phyloP scores from a whole-genome alignment of 768 basidiomycete genomes.

The Rhodotorula babjevae region DNA sequence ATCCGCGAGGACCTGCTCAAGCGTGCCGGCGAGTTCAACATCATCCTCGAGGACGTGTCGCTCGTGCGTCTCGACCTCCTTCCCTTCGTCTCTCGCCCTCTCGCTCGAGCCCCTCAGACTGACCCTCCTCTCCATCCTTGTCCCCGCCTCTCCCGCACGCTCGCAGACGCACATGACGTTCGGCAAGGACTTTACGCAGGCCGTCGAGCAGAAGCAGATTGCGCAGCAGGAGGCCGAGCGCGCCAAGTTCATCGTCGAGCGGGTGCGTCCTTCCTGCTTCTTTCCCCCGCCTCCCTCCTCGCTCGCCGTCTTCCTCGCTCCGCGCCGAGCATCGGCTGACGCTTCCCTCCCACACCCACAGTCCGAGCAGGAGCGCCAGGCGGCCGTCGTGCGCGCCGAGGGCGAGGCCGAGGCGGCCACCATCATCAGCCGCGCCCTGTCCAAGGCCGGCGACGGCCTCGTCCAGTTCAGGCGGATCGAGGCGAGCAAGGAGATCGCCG shows the following conservation, averaged over 20 bases:
- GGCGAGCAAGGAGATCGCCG: conserved; percentile 93
- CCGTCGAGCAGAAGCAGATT: conserved; percentile 99
- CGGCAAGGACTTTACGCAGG: conserved; percentile 50
- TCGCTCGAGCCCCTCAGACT: background rate
- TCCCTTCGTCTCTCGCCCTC: too few species aligned
- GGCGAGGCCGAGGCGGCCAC: conserved; percentile 96
- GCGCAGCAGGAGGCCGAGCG: conserved; percentile 99
- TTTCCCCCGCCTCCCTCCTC: background rate
- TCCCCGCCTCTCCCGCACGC: too few species aligned
- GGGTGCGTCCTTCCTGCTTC: conserved; percentile 54
- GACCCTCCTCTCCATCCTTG: too few species aligned
- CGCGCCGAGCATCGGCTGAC: too few species aligned
- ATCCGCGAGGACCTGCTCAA: conserved; percentile 88
- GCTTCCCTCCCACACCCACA: conserved; percentile 43
- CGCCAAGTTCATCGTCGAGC: conserved; percentile 98
- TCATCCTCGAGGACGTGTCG: conserved; percentile 92
- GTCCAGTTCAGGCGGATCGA: conserved; percentile 93
- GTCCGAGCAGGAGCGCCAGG: conserved; percentile 99
- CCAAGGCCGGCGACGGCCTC: conserved; percentile 93
- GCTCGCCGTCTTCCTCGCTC: background rate
- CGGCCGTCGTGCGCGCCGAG: conserved; percentile 94
- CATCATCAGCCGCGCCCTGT: conserved; percentile 83
- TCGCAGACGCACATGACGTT: conserved; percentile 51
- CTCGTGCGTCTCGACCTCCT: conserved; percentile 52
- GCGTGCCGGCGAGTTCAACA: conserved; percentile 92